Percentiles rank a stretch among this genome's conserved stretches.
Conservation (phyloP, 495 filamentous ascomycete species). For the Glonium stellatum region DNA sequence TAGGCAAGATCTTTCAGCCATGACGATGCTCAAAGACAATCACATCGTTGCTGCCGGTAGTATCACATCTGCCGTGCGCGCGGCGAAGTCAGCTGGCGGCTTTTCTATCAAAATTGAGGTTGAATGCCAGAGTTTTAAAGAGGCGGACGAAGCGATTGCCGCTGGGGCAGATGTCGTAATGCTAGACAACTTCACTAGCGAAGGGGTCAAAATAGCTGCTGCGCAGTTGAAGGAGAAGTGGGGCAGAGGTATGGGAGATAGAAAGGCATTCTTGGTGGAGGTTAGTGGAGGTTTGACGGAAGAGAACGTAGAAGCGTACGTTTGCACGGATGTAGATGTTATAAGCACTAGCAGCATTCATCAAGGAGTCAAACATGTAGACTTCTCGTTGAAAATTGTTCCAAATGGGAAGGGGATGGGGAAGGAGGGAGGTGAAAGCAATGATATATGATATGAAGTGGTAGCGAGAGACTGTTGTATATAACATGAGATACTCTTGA, state of each 20-base stretch:
- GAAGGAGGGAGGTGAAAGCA: conserved; percentile 26
- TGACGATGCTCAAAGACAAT: conserved; percentile 99
- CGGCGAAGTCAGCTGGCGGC: conserved; percentile 77
- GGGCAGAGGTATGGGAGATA: conserved; percentile 39
- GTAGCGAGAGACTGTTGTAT: not conserved
- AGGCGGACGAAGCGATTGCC: conserved; percentile 81
- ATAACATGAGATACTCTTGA: too few relatives aligned
- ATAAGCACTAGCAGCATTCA: conserved; percentile 94
- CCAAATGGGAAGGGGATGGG: conserved; percentile 29
- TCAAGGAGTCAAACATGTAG: conserved; percentile 85
- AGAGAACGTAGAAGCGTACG: conserved; percentile 72
- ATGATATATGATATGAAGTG: not conserved
- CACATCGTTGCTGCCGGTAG: conserved; percentile 76
- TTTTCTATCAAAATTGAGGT: conserved; percentile 94
- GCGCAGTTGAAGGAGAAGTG: conserved; percentile 67
- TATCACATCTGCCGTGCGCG: conserved; percentile 73
- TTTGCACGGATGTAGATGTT: conserved; percentile 86
- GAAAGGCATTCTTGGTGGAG: conserved; percentile 57
- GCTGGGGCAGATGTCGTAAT: conserved; percentile 94
- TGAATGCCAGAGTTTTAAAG: conserved; percentile 77
- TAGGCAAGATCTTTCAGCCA: conserved; percentile 80
- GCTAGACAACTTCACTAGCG: conserved; percentile 86
- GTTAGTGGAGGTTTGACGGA: conserved; percentile 85
- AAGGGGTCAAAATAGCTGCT: conserved; percentile 66
- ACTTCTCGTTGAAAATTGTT: conserved; percentile 89